These are phyloP conservation scores for Brasilioporus rufonigricans DNA, from an alignment of 768 basidiomycete species.

Conservation along the genomic window DNA sequence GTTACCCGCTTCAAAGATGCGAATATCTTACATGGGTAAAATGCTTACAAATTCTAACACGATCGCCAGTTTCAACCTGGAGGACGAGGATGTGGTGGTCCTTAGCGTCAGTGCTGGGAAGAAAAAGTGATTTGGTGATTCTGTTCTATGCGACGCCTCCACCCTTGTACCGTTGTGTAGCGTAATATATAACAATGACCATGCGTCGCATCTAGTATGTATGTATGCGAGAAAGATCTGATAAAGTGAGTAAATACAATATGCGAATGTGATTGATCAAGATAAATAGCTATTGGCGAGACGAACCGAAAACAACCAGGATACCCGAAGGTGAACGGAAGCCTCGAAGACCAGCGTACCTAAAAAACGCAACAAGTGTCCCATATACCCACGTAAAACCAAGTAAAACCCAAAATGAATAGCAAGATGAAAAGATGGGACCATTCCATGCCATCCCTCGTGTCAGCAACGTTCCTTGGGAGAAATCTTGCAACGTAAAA, in stretches of 20 bases:
- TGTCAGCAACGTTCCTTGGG: conserved; percentile 24
- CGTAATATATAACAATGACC: conserved; percentile 11
- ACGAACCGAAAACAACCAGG: conserved; percentile 2
- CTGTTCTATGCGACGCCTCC: neutral
- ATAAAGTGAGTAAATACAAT: conserved; percentile 23
- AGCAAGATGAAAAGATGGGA: conserved; percentile 5
- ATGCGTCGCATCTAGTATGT: conserved; percentile 11
- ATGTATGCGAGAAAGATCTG: neutral
- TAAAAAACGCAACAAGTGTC: neutral
- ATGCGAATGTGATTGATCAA: conserved; percentile 16
- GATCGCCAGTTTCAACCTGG: conserved; percentile 84
- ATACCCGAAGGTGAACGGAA: conserved; percentile 3
- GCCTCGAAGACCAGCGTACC: neutral
- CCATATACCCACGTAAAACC: conserved; percentile 10
- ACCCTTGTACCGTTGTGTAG: conserved; percentile 10
- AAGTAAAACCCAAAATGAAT: conserved; percentile 19
- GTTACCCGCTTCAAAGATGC: conserved; percentile 77
- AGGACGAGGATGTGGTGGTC: conserved; percentile 83
- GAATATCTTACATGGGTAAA: conserved; percentile 76
- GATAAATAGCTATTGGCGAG: conserved; percentile 7
- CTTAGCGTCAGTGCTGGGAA: conserved; percentile 74
- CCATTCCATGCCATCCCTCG: conserved; percentile 13
- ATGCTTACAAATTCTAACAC: conserved; percentile 85
- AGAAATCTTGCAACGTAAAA: conserved; percentile 25
- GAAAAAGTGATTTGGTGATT: conserved; percentile 52